Evolutionary conservation across 805 yeast species (phyloP), one percentile per base, ranked within the genome.

Genomic region (Metschnikowia vanudenii): DNA sequence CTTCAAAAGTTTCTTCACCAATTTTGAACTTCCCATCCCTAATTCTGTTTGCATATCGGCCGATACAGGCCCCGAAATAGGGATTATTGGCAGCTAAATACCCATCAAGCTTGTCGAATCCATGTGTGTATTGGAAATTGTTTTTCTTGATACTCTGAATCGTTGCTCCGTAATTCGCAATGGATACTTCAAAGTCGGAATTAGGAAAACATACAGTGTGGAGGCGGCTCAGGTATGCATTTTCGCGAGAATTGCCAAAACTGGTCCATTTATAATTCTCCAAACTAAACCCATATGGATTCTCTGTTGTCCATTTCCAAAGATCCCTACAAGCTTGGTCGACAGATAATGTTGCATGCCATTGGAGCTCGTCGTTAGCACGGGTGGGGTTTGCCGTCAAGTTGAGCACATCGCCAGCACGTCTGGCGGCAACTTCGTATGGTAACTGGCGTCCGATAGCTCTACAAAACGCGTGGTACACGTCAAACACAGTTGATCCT

Each of bases 401-500:
- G 57, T 85, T 73, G 35, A 85, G 71, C 17, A 86, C 95, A 62
- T 87, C 95, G 29, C 95, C 94, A 13, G 71, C 81, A 48, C 94
- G 76, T 62, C 90, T 78, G 4, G 77, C 81, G 31, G 72, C 78
- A n/a, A 85, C 72, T 53, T 81, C 83, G 57, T 74, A 81, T 5
- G 90, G 85, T 43, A 87, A 72, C 29, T 77, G 73, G 38, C 75
- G 69, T 32, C 89, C 89, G 6, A 80, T 82, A 10, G 85, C 85
- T 42, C 73, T 72, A 57, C 80, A 74, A 63, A 86, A 87, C 1
- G 86, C 82, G 45, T 75, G 61, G 58, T 80, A 75, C 36, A 87
- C 82, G 55, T 87, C 90, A 47, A 85, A 71, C 4, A 87, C 95
- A 1, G 92, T 84, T 10, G 83, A 72, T n/a, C 95, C 95, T 20